phyloP scores from a whole-genome alignment of 1,139 yeast species.

The Yarrowia galli region DNA sequence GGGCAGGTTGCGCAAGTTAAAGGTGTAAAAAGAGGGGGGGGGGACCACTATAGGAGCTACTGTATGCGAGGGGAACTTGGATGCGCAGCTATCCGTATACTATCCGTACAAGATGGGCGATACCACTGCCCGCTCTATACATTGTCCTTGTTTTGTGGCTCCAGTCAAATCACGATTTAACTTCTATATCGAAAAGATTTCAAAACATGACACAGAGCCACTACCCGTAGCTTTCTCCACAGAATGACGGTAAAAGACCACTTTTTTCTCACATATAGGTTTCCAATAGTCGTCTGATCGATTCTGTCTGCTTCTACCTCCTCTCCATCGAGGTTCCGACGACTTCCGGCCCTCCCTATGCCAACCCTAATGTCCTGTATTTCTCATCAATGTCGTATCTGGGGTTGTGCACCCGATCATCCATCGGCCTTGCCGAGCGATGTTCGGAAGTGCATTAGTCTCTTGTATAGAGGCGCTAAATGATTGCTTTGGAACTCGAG shows the following conservation, averaged over 20 bases:
- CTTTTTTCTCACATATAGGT: too few relatives aligned
- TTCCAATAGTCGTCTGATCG: neutral
- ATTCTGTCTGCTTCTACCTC: neutral
- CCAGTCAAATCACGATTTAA: too few relatives aligned
- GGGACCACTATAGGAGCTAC: too few relatives aligned
- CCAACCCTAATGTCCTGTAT: neutral
- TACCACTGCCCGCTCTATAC: too few relatives aligned
- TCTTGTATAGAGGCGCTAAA: neutral
- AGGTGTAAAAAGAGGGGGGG: neutral
- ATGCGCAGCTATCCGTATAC: too few relatives aligned
- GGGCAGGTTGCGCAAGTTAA: neutral
- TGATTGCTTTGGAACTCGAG: neutral
- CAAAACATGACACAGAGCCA: neutral
- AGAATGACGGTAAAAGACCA: too few relatives aligned
- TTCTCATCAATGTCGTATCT: neutral
- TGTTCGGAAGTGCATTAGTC: neutral
- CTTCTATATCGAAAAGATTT: neutral
- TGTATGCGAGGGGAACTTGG: too few relatives aligned
- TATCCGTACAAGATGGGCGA: too few relatives aligned
- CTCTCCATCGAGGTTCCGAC: neutral
- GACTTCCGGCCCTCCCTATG: too few relatives aligned
- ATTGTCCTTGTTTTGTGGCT: too few relatives aligned
- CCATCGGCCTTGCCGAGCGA: neutral
- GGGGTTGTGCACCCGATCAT: neutral
- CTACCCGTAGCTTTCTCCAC: too few relatives aligned